Conservation (phyloP, 2,329 filamentous ascomycete species). For the Ophiobolus disseminans region DNA sequence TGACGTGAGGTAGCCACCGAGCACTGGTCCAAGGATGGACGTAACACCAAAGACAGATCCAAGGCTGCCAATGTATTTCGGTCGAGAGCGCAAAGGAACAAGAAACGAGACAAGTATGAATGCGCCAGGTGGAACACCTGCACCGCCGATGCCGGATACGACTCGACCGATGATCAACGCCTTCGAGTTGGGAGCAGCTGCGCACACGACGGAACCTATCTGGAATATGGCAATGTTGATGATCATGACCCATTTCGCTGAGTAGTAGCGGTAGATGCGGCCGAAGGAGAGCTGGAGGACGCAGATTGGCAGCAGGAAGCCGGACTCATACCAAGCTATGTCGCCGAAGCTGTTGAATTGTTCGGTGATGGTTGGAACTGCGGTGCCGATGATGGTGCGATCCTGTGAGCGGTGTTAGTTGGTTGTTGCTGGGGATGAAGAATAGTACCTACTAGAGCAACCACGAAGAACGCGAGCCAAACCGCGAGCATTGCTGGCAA, state of each 20-base stretch:
- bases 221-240: slow-evolving; percentile 49
- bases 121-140: slow-evolving; percentile 25
- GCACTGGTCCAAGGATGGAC: slow-evolving; percentile 13
- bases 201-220: slow-evolving; percentile 11
- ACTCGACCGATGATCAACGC: background rate
- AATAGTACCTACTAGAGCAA: background rate
- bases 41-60: slow-evolving; percentile 53
- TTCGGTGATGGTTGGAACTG: slow-evolving; percentile 24
- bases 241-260: slow-evolving; percentile 46
- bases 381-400: slow-evolving; percentile 3
- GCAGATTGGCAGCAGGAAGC: slow-evolving; percentile 52
- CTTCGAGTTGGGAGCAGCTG: background rate
- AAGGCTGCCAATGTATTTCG: slow-evolving; percentile 52
- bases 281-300: slow-evolving; percentile 56
- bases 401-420: background rate
- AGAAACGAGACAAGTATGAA: slow-evolving; percentile 48
- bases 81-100: slow-evolving; percentile 49
- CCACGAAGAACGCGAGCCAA: slow-evolving; percentile 2
- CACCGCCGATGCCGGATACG: background rate
- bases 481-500: background rate
- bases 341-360: slow-evolving; percentile 23
- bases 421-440: background rate
- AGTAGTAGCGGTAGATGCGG: slow-evolving; percentile 54
- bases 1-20: slow-evolving; percentile 58
- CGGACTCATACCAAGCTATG: slow-evolving; percentile 26